Base-by-base conservation (phyloP, 2,329 filamentous ascomycete species). In the Aspergillus ibericus region DNA sequence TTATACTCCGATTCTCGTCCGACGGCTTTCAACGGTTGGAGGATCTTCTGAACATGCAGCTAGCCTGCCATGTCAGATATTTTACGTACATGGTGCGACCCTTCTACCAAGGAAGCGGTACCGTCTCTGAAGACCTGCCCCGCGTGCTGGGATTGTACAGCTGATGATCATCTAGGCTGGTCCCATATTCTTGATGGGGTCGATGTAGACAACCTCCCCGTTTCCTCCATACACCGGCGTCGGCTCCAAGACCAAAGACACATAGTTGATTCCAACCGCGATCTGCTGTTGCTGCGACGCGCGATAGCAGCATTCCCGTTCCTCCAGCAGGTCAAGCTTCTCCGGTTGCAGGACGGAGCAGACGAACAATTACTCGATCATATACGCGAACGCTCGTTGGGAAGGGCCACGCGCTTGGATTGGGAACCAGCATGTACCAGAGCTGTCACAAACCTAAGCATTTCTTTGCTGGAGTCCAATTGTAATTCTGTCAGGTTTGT, bases 351-450 rank as follows among this genome's bases (percentile, higher is more conserved):
- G 62, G 85, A 88, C 60, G 76, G 81, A 59, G 79, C 84, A 59
- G 86, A 88, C 66, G 79, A 80, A 48, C 73, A 78, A 20, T 76
- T 87, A 13, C 75, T 84, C 47, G 75, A 78, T 15, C 83, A 82
- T 62, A 77, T 87, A 46, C 77, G 78, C 48, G 73, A 79, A 49
- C 77, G 81, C 58, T 77, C 79, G 46, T 67, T 71, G 35, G 77
- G 76, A 56, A 73, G 78, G 18, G 73, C 81, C 15, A 76, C 84
- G 13, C 77, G 82, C 60, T 76, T 86, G 22, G 80, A 82, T 62
- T 89, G 87, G 87, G 81, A 82, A 44, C 78, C 81, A 13, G 87
- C 87, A 16, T 89, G 85, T 66, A 81, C 82, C 10, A 85, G 87
- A 66, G 85, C 84, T 32, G 80, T 85, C 5, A 82, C 80, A 59